These are phyloP conservation scores for Chrysanthemum lavandulifolium DNA, from an alignment of 129 eudicot species.

Conservation along the genomic window DNA sequence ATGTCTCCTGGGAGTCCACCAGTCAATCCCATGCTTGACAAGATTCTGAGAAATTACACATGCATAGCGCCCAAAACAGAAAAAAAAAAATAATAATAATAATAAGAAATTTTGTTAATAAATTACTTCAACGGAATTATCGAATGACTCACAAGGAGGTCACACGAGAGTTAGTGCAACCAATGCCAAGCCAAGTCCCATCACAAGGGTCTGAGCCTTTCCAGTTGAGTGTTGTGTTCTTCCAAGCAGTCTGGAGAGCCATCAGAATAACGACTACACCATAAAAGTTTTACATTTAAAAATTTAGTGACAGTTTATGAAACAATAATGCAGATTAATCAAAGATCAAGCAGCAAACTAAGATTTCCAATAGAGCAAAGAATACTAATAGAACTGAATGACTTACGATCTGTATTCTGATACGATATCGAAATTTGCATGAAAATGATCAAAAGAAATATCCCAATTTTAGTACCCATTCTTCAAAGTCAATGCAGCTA, in stretches of 20 bases:
- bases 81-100: neutral
- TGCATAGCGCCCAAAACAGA: neutral
- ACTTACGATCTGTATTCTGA: slow-evolving; percentile 35
- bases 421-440: slow-evolving; percentile 17
- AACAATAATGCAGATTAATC: neutral
- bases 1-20: slow-evolving; percentile 67
- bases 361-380: neutral
- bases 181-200: slow-evolving; percentile 64
- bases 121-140: neutral
- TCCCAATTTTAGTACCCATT: slow-evolving; percentile 16
- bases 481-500: neutral
- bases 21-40: slow-evolving; percentile 46
- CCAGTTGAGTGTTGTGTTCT: slow-evolving; percentile 57
- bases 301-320: neutral
- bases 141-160: slow-evolving; percentile 42
- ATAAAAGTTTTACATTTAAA: neutral
- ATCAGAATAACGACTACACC: slow-evolving; percentile 41
- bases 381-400: neutral
- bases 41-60: slow-evolving; percentile 39
- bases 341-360: slow-evolving; percentile 3
- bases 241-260: slow-evolving; percentile 50
- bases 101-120: neutral
- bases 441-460: slow-evolving; percentile 16
- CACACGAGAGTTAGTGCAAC: slow-evolving; percentile 50
- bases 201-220: slow-evolving; percentile 53